Evolutionary conservation across 2,329 filamentous ascomycete species (phyloP), one percentile per base, ranked within the genome.

Genomic region (Ophiostoma novo-ulmi): DNA sequence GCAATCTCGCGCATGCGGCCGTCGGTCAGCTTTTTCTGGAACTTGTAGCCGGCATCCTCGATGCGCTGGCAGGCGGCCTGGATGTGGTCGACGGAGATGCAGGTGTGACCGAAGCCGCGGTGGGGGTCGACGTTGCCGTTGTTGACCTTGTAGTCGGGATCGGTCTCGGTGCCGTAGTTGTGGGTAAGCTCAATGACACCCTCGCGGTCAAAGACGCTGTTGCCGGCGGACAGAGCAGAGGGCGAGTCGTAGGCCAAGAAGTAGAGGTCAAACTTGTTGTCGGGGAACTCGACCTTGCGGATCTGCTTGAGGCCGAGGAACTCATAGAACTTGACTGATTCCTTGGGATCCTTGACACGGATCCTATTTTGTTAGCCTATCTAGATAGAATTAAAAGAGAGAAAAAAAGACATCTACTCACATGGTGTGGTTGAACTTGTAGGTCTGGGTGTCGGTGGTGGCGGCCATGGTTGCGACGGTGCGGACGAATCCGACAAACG

Each of bases 11-110:
- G 86, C 92, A 96, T 97, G 71, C 90, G 86, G 2, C 95, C 95
- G 75, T 98, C 94, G 0, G 88, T 88, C 71, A 98, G 83, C 81
- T 92, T 96, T 88, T 98, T 98, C 85, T 98, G 93, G 81, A 98
- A 99, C 73, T 86, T 87, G 82, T 97, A 97, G 0, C 94, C 94
- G 7, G 91, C 93, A 78, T 94, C 91, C 79, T 97, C 93, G 72
- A 99, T 86, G 71, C 94, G 87, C 82, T 93, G 84, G 83, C 95
- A 98, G 1, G 94, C 94, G 3, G 91, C 92, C 81, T 97, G 91
- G 73, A 97, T 90, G 79, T 92, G 89, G 81, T 93, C 91, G 68
- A 93, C 91, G 68, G 87, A 88, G 78, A 98, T 89, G 77, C 92
- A 94, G 31, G 93, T 88, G 79, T 98, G 94, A 3, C 93, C 93